Conservation (phyloP, 306 rosid species). For the Trichosanthes truncata region DNA sequence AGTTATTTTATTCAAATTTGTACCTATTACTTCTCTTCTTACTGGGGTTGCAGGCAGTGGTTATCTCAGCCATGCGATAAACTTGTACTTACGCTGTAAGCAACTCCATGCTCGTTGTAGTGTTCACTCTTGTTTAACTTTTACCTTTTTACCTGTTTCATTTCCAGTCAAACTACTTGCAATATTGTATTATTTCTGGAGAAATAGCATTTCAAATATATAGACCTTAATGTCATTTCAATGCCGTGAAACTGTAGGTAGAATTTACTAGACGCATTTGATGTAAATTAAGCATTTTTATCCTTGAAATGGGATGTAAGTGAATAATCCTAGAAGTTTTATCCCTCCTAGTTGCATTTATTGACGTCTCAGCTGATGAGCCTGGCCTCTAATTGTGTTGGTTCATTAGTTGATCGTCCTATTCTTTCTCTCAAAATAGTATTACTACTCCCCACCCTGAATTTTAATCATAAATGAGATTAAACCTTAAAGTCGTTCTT, state of each 20-base stretch:
- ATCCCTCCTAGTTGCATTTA: neutral
- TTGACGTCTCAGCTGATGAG: neutral
- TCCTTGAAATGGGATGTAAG: neutral
- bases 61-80: constrained; percentile 94
- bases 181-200: neutral
- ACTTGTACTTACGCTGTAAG: constrained; percentile 92
- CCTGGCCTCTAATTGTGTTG: neutral
- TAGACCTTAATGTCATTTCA: neutral
- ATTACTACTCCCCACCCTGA: neutral
- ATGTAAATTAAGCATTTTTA: neutral
- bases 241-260: neutral
- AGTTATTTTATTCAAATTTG: constrained; percentile 68
- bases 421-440: constrained; percentile 1
- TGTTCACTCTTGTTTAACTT: neutral
- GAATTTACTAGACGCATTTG: neutral
- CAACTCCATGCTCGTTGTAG: constrained; percentile 1
- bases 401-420: neutral
- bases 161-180: neutral
- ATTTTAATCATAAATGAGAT: neutral
- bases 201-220: neutral
- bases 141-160: neutral
- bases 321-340: neutral
- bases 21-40: constrained; percentile 84
- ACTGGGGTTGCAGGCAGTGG: constrained; percentile 95
- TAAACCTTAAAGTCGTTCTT: neutral